phyloP scores from a whole-genome alignment of 371 early-diverging fungal genomes.

The Mortierella sp. region DNA sequence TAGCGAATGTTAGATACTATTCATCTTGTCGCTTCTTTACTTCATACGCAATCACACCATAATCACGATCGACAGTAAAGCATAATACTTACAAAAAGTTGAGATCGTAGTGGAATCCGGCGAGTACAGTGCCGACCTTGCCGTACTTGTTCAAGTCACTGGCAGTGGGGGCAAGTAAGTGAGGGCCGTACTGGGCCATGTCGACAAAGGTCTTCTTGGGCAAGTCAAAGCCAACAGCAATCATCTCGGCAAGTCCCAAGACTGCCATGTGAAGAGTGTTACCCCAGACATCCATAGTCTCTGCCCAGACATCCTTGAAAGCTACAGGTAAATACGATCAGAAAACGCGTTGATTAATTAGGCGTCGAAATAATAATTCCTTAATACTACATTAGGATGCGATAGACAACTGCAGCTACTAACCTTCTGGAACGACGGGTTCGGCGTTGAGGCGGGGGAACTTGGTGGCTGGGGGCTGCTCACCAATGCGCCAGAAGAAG shows the following conservation, averaged over 20 bases:
- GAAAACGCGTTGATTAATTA: neutral
- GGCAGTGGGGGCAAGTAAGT: conserved; percentile 79
- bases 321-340: conserved; percentile 26
- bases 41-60: no score
- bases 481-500: conserved; percentile 70
- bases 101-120: conserved; percentile 75
- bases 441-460: conserved; percentile 72
- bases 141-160: conserved; percentile 72
- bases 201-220: conserved; percentile 63
- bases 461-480: conserved; percentile 64
- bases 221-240: conserved; percentile 73
- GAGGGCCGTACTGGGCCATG: conserved; percentile 71
- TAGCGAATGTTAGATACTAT: neutral
- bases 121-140: conserved; percentile 70
- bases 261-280: conserved; percentile 67
- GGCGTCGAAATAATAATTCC: neutral
- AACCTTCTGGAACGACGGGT: conserved; percentile 72
- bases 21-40: no score
- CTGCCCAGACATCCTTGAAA: conserved; percentile 62
- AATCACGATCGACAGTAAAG: no score
- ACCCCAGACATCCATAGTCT: conserved; percentile 76
- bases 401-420: neutral
- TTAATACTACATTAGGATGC: neutral
- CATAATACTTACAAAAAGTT: conserved; percentile 68
- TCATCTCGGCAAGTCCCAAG: conserved; percentile 67